Evolutionary conservation across 2,329 filamentous ascomycete species (phyloP).

Genomic region (Hypoxylon sp.): DNA sequence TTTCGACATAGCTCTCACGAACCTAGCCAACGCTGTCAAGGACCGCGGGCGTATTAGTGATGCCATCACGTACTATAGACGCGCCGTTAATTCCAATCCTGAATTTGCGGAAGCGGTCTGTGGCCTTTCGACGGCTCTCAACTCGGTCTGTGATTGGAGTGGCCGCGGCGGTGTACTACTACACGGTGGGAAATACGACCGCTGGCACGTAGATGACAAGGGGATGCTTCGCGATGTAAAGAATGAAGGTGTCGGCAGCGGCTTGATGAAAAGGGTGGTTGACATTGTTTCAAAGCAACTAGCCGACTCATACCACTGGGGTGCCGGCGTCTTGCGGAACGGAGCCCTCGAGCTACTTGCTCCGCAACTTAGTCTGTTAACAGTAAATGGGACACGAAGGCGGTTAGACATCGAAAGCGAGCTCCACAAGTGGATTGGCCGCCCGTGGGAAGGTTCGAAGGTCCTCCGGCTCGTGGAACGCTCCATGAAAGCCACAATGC

Average conservation of each 20-base stretch:
- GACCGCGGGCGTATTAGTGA: conserved; percentile 94
- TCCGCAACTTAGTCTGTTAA: conserved; percentile 62
- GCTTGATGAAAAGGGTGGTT: conserved; percentile 91
- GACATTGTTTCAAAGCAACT: conserved; percentile 93
- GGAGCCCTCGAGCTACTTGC: conserved; percentile 66
- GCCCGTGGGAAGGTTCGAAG: conserved; percentile 90
- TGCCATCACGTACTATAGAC: conserved; percentile 91
- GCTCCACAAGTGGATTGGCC: conserved; percentile 75
- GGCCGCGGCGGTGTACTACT: conserved; percentile 88
- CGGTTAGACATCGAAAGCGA: conserved; percentile 59
- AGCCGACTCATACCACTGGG: conserved; percentile 88
- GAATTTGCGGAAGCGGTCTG: conserved; percentile 98
- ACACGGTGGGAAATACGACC: conserved; percentile 81
- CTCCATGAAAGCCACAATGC: conserved; percentile 80
- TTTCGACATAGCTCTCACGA: conserved; percentile 97
- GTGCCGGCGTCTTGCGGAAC: conserved; percentile 76
- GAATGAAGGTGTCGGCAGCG: conserved; percentile 73
- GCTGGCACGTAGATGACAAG: conserved; percentile 91
- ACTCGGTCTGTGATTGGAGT: conserved; percentile 96
- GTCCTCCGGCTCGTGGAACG: conserved; percentile 88
- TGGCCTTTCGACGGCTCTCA: conserved; percentile 92
- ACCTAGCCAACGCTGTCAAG: conserved; percentile 97
- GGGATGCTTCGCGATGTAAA: conserved; percentile 86
- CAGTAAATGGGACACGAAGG: conserved; percentile 55
- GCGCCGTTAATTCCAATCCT: conserved; percentile 91